A percentile compares a stretch with the other conserved stretches of the same genome.
phyloP scores from a whole-genome alignment of 495 filamentous ascomycete species.

The Entonaema liquescens region DNA sequence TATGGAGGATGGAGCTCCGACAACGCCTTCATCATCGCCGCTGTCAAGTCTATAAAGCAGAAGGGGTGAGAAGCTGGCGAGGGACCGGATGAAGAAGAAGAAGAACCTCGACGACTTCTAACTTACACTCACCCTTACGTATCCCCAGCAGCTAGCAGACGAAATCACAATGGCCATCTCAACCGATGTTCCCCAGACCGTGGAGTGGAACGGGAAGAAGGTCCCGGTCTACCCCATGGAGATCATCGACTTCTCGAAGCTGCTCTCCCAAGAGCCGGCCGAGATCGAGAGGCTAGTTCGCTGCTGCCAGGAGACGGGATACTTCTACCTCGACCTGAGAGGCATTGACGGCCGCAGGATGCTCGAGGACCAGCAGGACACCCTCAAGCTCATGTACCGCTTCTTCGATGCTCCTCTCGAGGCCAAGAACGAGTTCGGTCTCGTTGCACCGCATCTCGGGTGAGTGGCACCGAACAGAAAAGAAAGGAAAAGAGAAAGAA shows the following conservation, averaged over 20 bases:
- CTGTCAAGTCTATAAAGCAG: slow-evolving; percentile 29
- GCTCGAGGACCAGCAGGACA: slow-evolving; percentile 57
- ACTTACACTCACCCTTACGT: slow-evolving; percentile 7
- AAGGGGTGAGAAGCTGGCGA: slow-evolving; percentile 15
- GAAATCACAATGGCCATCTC: slow-evolving; percentile 51
- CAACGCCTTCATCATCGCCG: slow-evolving; percentile 27
- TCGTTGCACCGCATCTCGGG: slow-evolving; percentile 56
- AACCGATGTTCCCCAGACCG: slow-evolving; percentile 53
- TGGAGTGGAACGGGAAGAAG: slow-evolving; percentile 60
- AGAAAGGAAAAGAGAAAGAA: slow-evolving; percentile 19
- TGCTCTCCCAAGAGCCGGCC: slow-evolving; percentile 58
- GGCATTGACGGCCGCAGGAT: slow-evolving; percentile 58
- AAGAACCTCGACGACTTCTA: slow-evolving; percentile 9
- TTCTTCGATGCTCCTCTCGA: slow-evolving; percentile 61
- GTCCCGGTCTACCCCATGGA: slow-evolving; percentile 62
- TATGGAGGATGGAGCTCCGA: slow-evolving; percentile 42
- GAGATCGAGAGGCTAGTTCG: slow-evolving; percentile 60
- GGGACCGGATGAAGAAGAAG: neutral
- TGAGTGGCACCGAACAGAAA: slow-evolving; percentile 21
- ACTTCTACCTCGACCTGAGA: slow-evolving; percentile 65
- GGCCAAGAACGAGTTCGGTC: slow-evolving; percentile 59
- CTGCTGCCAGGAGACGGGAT: slow-evolving; percentile 59
- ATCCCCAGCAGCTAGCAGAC: slow-evolving; percentile 7
- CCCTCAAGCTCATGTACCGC: slow-evolving; percentile 60
- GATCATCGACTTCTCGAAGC: slow-evolving; percentile 56